Evolutionary conservation across 2,329 filamentous ascomycete genomes (phyloP).

Genomic region (Trichoderma citrinoviride): DNA sequence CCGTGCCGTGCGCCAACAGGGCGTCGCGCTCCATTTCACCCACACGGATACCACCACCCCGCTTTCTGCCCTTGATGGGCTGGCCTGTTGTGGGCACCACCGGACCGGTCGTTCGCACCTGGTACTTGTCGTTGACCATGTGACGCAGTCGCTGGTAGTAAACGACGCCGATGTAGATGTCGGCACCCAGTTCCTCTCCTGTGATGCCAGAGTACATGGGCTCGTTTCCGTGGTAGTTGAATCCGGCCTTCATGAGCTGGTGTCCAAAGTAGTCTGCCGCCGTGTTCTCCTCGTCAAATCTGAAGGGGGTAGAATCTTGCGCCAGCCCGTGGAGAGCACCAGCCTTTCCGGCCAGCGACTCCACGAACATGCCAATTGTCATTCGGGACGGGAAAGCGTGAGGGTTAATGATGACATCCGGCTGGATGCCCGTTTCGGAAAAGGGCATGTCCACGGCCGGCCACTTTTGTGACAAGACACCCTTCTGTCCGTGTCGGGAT

Average conservation of each 20-base stretch:
- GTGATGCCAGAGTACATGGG: constrained; percentile 98
- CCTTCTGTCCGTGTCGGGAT: constrained; percentile 96
- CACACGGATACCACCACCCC: constrained; percentile 96
- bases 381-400: constrained; percentile 99
- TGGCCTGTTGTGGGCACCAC: constrained; percentile 89
- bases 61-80: constrained; percentile 93
- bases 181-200: constrained; percentile 85
- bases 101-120: constrained; percentile 92
- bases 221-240: constrained; percentile 98
- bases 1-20: constrained; percentile 89
- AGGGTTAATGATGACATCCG: constrained; percentile 97
- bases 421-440: constrained; percentile 92
- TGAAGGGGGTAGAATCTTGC: constrained; percentile 93
- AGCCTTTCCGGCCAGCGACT: constrained; percentile 92
- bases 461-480: constrained; percentile 96
- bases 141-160: constrained; percentile 98
- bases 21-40: constrained; percentile 99
- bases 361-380: constrained; percentile 99
- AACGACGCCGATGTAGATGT: constrained; percentile 95
- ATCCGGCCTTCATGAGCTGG: constrained; percentile 90
- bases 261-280: constrained; percentile 94
- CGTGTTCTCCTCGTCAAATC: constrained; percentile 87
- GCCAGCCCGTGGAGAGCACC: constrained; percentile 93
- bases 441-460: constrained; percentile 93
- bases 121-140: constrained; percentile 99